These are phyloP conservation scores for Prosopis cineraria DNA, from an alignment of 306 rosid genomes.

Conservation along the genomic window DNA sequence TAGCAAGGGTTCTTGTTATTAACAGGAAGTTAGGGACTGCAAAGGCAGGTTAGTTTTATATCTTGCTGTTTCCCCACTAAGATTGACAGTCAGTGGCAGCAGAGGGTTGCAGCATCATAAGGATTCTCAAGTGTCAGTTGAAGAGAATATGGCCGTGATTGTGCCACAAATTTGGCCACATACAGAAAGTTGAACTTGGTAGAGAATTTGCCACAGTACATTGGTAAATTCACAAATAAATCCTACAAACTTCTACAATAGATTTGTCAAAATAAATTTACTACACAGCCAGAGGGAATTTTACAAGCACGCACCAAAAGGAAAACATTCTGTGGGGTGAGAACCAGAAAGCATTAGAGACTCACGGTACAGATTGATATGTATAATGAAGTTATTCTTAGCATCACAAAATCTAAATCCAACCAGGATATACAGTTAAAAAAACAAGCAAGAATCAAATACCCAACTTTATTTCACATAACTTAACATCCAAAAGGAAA, in stretches of 20 bases:
- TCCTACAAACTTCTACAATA: neutral
- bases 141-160: neutral
- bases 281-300: neutral
- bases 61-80: too few species aligned
- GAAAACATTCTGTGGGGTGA: conserved; percentile 2
- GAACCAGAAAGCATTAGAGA: conserved; percentile 13
- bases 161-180: neutral
- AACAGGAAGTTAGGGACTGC: too few species aligned
- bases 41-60: too few species aligned
- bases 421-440: conserved; percentile 14
- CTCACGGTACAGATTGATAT: neutral
- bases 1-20: too few species aligned
- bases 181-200: neutral
- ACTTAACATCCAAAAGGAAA: conserved; percentile 9
- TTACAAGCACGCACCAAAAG: neutral
- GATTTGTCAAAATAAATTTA: neutral
- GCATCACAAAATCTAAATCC: conserved; percentile 7
- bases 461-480: neutral
- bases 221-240: neutral
- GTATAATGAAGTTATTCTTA: neutral
- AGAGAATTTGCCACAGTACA: neutral
- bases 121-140: neutral
- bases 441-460: conserved; percentile 12
- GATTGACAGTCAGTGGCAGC: too few species aligned
- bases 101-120: too few species aligned